Base-by-base conservation (phyloP, 2,329 filamentous ascomycete species). In the Monosporascus sp. region DNA sequence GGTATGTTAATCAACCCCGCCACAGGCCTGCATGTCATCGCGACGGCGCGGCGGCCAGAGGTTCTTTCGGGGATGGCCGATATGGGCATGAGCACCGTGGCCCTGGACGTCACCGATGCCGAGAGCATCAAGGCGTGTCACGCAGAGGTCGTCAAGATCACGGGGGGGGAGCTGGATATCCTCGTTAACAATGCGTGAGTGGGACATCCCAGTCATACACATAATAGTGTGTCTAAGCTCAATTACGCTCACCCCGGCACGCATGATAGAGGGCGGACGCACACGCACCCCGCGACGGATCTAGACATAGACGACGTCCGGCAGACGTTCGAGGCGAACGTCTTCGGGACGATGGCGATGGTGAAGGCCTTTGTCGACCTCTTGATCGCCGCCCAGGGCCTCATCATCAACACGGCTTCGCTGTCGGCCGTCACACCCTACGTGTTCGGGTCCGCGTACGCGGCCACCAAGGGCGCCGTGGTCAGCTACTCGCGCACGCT, bases 121-220 rank as follows among this genome's bases (percentile, higher is more conserved):
- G 68, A 71, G 20, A 80, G 76, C 54, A 76, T 82, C 60, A 67
- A 67, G 4, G 60, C 65, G 37, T 77, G 74, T 60, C 74, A 72
- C 50, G 66, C 65, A 6, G 67, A 73, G 46, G 75, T 81, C 9
- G 55, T 65, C n/a, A 62, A 68, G 14, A 62, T 80, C 43, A 79
- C 77, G 1, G 72, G 71, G 14, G 78, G 78, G 20, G 72, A 65
- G 39, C 73, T 82, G 5, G 78, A 82, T 57, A 72, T 81, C 44
- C 75, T 82, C 22, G 72, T 82, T 50, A 82, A 81, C 68, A 82
- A 82, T 54, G 79, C 79, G 76, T 79, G 55, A 52, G 70, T 58
- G 3, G 9, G 27, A 31, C 27, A 3, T 31, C 27, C 9, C 2
- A 44, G 4, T 37, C 24, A 8, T 17, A n/a, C 44, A 17, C 15